Conservation (phyloP, 208 protist genomes). For the Leishmania aethiopica region DNA sequence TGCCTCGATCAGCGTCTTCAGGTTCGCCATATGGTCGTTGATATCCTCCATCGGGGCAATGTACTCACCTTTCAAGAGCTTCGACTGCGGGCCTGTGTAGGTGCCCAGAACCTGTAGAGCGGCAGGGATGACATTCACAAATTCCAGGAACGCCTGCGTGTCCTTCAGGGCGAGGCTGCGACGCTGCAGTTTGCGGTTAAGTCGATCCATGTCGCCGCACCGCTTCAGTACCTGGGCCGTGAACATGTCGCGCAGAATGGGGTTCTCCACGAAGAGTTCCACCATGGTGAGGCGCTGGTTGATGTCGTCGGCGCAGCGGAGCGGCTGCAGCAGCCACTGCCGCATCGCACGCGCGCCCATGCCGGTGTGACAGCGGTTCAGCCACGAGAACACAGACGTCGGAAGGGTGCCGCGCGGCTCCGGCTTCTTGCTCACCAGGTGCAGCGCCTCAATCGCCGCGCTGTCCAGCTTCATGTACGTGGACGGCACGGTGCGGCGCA, state of each 20-base stretch:
- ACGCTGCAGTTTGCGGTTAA: conserved; percentile 93
- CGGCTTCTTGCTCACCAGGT: conserved; percentile 89
- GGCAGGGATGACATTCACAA: conserved; percentile 72
- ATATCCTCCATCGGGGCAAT: conserved; percentile 88
- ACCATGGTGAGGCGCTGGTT: conserved; percentile 94
- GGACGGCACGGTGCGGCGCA: conserved; percentile 73
- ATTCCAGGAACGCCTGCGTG: conserved; percentile 82
- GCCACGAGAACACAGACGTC: conserved; percentile 90
- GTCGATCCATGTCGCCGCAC: conserved; percentile 93
- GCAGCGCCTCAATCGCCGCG: conserved; percentile 91
- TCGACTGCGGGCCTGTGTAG: conserved; percentile 67
- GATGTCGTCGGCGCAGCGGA: conserved; percentile 93
- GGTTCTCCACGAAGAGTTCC: conserved; percentile 90
- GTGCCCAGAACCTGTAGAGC: conserved; percentile 69
- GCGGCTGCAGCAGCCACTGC: conserved; percentile 98
- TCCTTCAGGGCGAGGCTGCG: conserved; percentile 86
- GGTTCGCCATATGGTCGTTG: conserved; percentile 75
- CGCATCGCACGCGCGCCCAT: conserved; percentile 96
- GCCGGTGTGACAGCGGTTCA: conserved; percentile 96
- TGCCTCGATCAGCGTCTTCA: conserved; percentile 80
- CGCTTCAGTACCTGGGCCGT: conserved; percentile 83
- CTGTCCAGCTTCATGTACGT: conserved; percentile 95
- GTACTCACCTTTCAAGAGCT: conserved; percentile 86
- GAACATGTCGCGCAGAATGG: conserved; percentile 83
- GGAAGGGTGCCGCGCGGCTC: conserved; percentile 76